Base-by-base conservation (phyloP, 352 stramenopile species). In the Plasmopara viticola region DNA sequence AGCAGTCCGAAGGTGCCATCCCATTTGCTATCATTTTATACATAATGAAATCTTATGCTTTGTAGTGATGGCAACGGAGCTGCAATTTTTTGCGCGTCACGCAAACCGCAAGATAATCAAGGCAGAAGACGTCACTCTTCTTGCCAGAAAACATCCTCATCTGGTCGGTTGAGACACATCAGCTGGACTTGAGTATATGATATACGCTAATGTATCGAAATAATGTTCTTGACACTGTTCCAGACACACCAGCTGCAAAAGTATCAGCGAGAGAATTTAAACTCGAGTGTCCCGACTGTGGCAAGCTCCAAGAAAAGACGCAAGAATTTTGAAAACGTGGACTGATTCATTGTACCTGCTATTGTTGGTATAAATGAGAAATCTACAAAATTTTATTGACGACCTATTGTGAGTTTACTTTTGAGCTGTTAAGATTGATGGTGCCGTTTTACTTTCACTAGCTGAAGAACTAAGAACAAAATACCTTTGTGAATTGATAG, bases 71-170 rank as follows among this genome's bases (percentile, higher is more conserved):
- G 79, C 79, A 18, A 84, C 68, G 13, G 79, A 90, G 53, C 55
- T 90, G 52, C 79, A 90, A 56, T 79, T 86, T 43, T 90, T 90
- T 50, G 77, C 79, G 12, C 63, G 70, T 41, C 79, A 90, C 49
- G 76, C 72, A 10, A 86, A 80, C 34, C 72, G 73, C 30, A 87
- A 87, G 52, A 68, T 83, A 29, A 86, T 90, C 47, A 90, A 90
- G 38, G 48, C 70, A 2, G 79, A 90, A 48, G 79, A 90, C 51
- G 74, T 90, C 37, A 53, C 72, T 31, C 66, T 90, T 15, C 76
- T 76, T 40, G 70, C 79, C 17, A 56, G 79, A n/a, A 87, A 86
- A 58, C 70, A 81, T n/a, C 55, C 74, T 2, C 63, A 49, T 42
- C 55, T 86, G 66, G 79, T 87, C 9, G 10, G 6, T 6, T 48